Evolutionary conservation across 2,329 filamentous ascomycete genomes (phyloP).

Genomic region (Xylariaceae sp.): DNA sequence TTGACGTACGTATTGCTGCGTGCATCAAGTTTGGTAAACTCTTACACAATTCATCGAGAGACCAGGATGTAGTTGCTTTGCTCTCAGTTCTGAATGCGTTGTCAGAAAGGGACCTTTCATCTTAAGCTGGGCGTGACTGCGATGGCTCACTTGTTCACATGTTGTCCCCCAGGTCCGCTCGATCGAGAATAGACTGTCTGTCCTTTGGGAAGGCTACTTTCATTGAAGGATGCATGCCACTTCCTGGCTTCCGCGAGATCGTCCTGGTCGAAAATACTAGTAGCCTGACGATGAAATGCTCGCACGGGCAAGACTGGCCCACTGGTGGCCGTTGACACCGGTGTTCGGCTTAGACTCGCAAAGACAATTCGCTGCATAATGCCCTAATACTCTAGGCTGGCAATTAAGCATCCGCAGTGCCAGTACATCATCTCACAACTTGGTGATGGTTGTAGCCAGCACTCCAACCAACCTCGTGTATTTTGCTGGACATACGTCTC

Average conservation of each 20-base stretch:
- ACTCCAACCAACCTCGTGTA: neutral
- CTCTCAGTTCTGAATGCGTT: slow-evolving; percentile 55
- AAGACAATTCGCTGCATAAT: slow-evolving; percentile 14
- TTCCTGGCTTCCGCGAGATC: slow-evolving; percentile 53
- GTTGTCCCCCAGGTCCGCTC: slow-evolving; percentile 63
- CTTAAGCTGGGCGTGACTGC: too few relatives aligned
- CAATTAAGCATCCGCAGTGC: neutral
- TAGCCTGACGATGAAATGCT: slow-evolving; percentile 41
- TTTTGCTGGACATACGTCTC: neutral
- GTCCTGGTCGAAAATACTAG: slow-evolving; percentile 53
- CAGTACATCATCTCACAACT: neutral
- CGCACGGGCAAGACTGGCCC: slow-evolving; percentile 15
- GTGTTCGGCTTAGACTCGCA: neutral
- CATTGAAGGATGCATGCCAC: slow-evolving; percentile 52
- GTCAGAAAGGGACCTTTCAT: slow-evolving; percentile 6
- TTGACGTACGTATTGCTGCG: slow-evolving; percentile 50
- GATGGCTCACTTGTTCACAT: slow-evolving; percentile 61
- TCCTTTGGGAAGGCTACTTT: slow-evolving; percentile 51
- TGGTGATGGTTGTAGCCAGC: neutral
- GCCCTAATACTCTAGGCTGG: neutral
- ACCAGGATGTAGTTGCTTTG: slow-evolving; percentile 59
- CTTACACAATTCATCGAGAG: slow-evolving; percentile 49
- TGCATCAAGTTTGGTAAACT: slow-evolving; percentile 53
- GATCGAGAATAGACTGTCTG: slow-evolving; percentile 59
- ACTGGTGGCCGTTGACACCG: neutral